Evolutionary conservation across 2,329 filamentous ascomycete species (phyloP).

Genomic region (Diplodia sapinea): DNA sequence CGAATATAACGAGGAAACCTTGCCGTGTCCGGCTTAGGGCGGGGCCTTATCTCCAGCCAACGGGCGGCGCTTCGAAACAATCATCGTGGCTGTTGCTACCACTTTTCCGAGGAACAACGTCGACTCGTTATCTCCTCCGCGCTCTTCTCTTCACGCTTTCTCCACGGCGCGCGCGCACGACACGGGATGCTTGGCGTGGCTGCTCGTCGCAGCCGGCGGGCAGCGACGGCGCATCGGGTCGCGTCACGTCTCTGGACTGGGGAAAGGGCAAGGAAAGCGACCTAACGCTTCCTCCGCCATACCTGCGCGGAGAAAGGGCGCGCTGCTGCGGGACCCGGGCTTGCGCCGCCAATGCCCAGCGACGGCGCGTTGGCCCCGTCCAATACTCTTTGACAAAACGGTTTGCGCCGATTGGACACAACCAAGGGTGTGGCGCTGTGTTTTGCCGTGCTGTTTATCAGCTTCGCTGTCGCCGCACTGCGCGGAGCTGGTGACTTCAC

Average conservation of each 20-base stretch:
- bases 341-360: neutral
- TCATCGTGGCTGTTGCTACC: too few species aligned
- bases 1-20: neutral
- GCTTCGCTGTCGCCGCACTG: neutral
- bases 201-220: too few species aligned
- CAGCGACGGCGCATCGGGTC: neutral
- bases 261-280: neutral
- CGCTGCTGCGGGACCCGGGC: neutral
- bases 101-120: neutral
- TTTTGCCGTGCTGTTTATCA: neutral
- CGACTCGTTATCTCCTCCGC: neutral
- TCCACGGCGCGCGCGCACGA: neutral
- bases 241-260: neutral
- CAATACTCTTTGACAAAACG: conserved; percentile 19
- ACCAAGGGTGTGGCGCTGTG: neutral
- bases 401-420: conserved; percentile 3
- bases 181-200: neutral
- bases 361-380: neutral
- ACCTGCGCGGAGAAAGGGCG: conserved; percentile 7
- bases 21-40: neutral
- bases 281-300: neutral
- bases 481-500: too few species aligned
- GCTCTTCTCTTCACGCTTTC: neutral
- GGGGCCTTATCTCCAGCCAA: neutral
- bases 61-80: neutral